phyloP scores from a whole-genome alignment of 208 protist species.

The Entamoeba histolytica region DNA sequence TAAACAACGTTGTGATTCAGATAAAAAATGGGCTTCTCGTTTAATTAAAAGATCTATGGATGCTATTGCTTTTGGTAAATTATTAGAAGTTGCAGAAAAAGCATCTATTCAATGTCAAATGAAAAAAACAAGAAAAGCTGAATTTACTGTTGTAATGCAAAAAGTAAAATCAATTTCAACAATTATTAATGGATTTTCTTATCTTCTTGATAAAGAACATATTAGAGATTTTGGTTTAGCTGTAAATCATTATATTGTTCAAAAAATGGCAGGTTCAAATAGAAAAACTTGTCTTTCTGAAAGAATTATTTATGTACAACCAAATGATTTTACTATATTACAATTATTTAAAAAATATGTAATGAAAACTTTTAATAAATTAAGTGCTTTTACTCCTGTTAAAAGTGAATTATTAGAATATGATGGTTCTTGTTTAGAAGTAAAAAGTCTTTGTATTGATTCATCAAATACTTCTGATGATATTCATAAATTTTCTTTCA shows the following conservation, averaged over 20 bases:
- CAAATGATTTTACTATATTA: background rate
- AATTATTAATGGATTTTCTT: background rate
- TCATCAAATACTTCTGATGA: background rate
- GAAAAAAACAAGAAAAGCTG: background rate
- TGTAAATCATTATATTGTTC: background rate
- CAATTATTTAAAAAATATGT: background rate
- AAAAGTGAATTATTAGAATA: background rate
- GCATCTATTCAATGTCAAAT: background rate
- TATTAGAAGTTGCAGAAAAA: background rate
- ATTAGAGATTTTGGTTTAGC: background rate
- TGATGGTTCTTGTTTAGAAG: background rate
- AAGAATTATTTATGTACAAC: background rate
- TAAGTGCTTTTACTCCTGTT: background rate
- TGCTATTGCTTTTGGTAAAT: background rate
- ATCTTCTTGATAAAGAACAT: background rate
- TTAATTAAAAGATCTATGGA: background rate
- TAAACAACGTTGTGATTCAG: background rate
- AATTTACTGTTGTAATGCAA: background rate
- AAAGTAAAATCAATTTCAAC: background rate
- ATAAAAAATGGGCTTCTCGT: background rate
- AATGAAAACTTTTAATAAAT: background rate
- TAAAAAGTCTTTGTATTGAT: background rate
- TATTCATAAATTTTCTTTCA: no score
- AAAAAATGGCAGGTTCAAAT: background rate
- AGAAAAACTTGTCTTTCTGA: background rate